A percentile compares a stretch with the other conserved stretches of the same genome.
Conservation (phyloP, 169 alveolate species). For the Plasmodium adleri region DNA sequence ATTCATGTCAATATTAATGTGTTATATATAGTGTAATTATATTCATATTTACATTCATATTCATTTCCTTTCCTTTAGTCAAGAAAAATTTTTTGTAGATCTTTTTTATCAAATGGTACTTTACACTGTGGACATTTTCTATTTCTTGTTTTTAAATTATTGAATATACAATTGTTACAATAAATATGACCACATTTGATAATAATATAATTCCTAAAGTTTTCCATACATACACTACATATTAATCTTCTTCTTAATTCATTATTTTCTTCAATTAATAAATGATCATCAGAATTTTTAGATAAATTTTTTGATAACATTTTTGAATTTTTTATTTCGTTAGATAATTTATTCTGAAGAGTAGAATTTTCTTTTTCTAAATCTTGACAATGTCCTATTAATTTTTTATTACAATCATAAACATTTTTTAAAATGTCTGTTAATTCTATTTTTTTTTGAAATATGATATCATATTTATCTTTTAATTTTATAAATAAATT, state of each 20-base stretch:
- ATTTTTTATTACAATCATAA: slow-evolving; percentile 40
- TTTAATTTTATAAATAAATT: slow-evolving; percentile 35
- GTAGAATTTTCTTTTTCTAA: slow-evolving; percentile 35
- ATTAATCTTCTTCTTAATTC: slow-evolving; percentile 83
- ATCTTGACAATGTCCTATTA: slow-evolving; percentile 33
- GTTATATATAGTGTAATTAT: too few species aligned
- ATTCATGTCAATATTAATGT: not conserved
- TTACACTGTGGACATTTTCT: slow-evolving; percentile 88
- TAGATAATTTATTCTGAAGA: not conserved
- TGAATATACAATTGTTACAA: slow-evolving; percentile 82
- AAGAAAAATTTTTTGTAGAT: slow-evolving; percentile 79
- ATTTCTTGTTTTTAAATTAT: slow-evolving; percentile 81
- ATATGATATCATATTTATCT: slow-evolving; percentile 38
- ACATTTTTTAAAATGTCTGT: slow-evolving; percentile 20
- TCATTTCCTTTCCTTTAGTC: not conserved
- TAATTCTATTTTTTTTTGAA: slow-evolving; percentile 47
- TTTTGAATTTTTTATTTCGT: slow-evolving; percentile 2
- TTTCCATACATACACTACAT: slow-evolving; percentile 88
- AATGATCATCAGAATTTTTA: slow-evolving; percentile 9
- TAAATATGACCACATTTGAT: slow-evolving; percentile 89
- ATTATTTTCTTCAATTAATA: slow-evolving; percentile 80
- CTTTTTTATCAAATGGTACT: slow-evolving; percentile 84
- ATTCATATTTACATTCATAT: too few species aligned
- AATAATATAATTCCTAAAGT: slow-evolving; percentile 84
- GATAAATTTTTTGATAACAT: not conserved